Base-by-base conservation (phyloP, 352 stramenopile genomes). In the Phytopythium ostracodes region DNA sequence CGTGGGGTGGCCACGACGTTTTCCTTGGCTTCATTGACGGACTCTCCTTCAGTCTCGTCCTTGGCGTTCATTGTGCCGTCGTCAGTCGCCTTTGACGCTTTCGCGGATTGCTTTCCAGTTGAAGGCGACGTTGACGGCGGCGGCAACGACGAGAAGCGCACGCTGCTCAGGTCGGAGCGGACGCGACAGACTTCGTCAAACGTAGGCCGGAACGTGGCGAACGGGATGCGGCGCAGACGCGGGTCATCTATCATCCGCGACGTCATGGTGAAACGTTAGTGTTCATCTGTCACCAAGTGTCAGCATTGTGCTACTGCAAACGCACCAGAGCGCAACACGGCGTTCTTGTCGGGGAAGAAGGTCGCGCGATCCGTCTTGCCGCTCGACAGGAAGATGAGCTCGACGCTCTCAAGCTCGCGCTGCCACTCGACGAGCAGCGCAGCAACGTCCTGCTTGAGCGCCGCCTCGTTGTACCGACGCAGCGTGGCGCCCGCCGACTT, bases 401-500 rank as follows among this genome's bases (percentile, higher is more conserved):
- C 84, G 33, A 60, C 72, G 31, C 64, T 66, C 25, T 71, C 60
- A 8, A 91, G 63, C 51, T 78, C 29, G 20, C 77, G 63, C 47
- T 93, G 92, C 92, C 92, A 98, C 56, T 91, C 70, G 10, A 69
- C 60, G 43, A 98, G 74, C 24, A 96, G 76, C 24, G 81, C 66
- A 10, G 76, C 67, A 9, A 98, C 84, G 65, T 98, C 94, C 62
- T 96, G 75, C 55, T 96, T 91, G 22, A 98, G 75, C 51, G 81
- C 76, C 15, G 79, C 76, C 72, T 98, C 95, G 60, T 97, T 97
- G 61, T 96, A 96, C 51, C 95, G 75, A 61, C 95, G 82, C 53
- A 98, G 71, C 63, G 97, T 97, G 11, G 92, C 88, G 46, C 95
- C 95, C 2, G 96, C 87, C 0, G 88, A 97, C 65, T 98, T 98